Evolutionary conservation across 768 basidiomycete genomes (phyloP), one percentile per base, ranked within the genome.

Genomic region (Albatrellus ellisii): DNA sequence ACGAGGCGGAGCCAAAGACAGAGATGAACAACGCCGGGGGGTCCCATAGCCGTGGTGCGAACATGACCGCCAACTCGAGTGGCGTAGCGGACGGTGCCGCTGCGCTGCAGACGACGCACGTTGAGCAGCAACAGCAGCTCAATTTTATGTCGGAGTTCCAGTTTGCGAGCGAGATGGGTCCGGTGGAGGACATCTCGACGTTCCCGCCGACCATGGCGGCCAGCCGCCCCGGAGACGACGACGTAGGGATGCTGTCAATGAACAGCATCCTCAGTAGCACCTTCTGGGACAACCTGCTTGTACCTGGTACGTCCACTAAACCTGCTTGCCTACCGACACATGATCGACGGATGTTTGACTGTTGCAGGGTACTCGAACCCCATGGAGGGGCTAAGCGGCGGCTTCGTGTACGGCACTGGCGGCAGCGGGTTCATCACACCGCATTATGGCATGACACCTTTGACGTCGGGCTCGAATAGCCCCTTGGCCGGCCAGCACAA

Each of bases 131-230:
- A 17, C 3, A 31, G 29, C 29, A 31, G 29, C 9, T 29, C n/a
- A 8, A 29, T 8, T 42, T 53, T 39, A 52, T 77, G 45, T 63
- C 67, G 47, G 75, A 76, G 52, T 85, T 79, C 60, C 74, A 79
- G 45, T 79, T 83, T 52, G 75, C 76, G 40, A 67, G 83, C 41
- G 86, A 89, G 65, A 87, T 87, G 81, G 86, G 85, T 0, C 84
- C 82, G 4, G 82, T 78, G 12, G 74, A 71, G 46, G 85, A 88
- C 56, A 77, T 88, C 52, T 73, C 79, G 36, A 85, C 77, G 42
- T 88, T 88, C 71, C 86, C 85, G 37, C 86, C 86, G n/a, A 86
- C 80, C 40, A 86, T 87, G 80, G 79, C 75, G 36, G 68, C 75
- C 4, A 42, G 63, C 43, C 66, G 68, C 41, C 36, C 56, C 27